Evolutionary conservation across 192 early-diverging fungal genomes (phyloP).

Genomic region (Coemansia sp.): DNA sequence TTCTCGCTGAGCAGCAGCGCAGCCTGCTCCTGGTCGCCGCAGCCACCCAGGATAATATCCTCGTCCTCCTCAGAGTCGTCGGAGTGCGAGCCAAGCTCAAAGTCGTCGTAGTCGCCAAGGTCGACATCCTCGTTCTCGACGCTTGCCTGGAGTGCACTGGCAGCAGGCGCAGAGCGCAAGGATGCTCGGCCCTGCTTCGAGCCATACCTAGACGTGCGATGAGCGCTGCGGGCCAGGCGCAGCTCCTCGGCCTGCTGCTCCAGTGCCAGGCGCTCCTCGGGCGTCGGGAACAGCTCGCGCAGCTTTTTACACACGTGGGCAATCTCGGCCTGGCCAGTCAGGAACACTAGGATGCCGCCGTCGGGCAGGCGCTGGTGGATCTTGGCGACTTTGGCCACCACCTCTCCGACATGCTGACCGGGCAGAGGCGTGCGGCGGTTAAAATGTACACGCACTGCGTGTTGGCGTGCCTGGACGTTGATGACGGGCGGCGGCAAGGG

Average conservation of each 20-base stretch:
- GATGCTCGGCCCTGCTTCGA: not conserved
- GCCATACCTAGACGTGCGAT: not conserved
- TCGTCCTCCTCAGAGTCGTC: slow-evolving; percentile 65
- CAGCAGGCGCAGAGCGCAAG: slow-evolving; percentile 2
- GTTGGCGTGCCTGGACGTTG: slow-evolving; percentile 89
- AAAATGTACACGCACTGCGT: slow-evolving; percentile 85
- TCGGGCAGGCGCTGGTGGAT: slow-evolving; percentile 90
- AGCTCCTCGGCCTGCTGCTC: slow-evolving; percentile 22
- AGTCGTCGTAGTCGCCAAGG: slow-evolving; percentile 52
- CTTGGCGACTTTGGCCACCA: slow-evolving; percentile 86
- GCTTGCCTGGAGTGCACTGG: slow-evolving; percentile 45
- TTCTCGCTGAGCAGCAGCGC: slow-evolving; percentile 52
- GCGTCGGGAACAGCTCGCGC: slow-evolving; percentile 65
- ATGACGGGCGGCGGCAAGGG: slow-evolving; percentile 76
- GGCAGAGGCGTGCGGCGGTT: slow-evolving; percentile 80
- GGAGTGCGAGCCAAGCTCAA: slow-evolving; percentile 46
- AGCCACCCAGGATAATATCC: slow-evolving; percentile 53
- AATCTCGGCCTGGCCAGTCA: slow-evolving; percentile 95
- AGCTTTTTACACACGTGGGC: slow-evolving; percentile 72
- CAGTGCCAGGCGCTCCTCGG: slow-evolving; percentile 20
- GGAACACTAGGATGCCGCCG: slow-evolving; percentile 92
- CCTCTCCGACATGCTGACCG: slow-evolving; percentile 84
- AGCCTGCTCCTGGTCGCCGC: slow-evolving; percentile 63
- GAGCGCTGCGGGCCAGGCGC: not conserved
- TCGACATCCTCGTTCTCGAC: slow-evolving; percentile 57